Conservation (phyloP, 306 rosid genomes). For the Vigna reflexopilosa region DNA sequence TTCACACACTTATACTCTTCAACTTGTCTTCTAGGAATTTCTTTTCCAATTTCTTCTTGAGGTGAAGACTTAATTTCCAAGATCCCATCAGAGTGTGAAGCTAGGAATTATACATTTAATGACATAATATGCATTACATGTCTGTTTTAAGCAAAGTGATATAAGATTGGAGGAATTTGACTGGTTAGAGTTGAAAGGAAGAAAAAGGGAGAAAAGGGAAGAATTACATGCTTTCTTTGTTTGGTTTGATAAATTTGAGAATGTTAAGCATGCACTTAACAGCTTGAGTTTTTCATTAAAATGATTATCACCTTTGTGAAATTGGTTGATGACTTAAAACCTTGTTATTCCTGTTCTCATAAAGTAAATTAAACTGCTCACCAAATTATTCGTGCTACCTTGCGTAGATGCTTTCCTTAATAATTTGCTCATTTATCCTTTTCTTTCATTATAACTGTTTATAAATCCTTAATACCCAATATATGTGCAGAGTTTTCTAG, state of each 20-base stretch:
- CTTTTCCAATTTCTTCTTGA: no score
- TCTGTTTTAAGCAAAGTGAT: not conserved
- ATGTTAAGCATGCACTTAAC: not conserved
- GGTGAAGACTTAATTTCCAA: no score
- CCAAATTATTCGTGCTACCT: not conserved
- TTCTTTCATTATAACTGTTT: not conserved
- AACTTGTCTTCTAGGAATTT: no score
- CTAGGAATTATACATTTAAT: not conserved
- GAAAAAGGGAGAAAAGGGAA: not conserved
- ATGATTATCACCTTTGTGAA: not conserved
- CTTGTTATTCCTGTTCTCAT: not conserved
- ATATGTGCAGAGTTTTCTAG: slow-evolving; percentile 28
- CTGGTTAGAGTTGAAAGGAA: not conserved
- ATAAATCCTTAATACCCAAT: not conserved
- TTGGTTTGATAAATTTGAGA: not conserved
- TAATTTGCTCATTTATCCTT: slow-evolving; percentile 13
- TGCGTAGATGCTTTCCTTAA: not conserved
- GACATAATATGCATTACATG: not conserved
- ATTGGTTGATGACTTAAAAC: not conserved
- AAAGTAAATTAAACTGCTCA: not conserved
- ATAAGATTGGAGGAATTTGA: not conserved
- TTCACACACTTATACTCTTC: no score
- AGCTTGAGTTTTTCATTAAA: slow-evolving; percentile 6
- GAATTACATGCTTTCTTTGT: slow-evolving; percentile 5
- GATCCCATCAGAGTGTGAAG: not conserved